phyloP scores from a whole-genome alignment of 2,329 filamentous ascomycete genomes.

The Rutstroemia sp. region DNA sequence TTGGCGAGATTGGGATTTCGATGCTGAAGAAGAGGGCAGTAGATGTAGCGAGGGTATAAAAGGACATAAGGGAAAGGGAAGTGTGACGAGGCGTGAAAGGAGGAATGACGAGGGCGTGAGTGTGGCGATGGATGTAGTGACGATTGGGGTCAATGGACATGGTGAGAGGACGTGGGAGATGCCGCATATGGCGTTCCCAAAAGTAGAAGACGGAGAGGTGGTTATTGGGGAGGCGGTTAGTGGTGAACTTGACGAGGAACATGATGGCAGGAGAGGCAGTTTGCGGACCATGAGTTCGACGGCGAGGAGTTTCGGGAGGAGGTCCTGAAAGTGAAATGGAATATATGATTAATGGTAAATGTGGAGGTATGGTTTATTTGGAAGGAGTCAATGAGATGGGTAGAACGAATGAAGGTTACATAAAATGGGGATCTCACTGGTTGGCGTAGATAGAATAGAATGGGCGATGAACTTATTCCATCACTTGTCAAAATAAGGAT shows the following conservation, averaged over 20 bases:
- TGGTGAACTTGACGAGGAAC: background rate
- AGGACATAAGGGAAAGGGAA: constrained; percentile 11
- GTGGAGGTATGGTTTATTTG: too few species aligned
- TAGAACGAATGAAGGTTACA: too few species aligned
- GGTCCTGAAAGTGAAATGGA: background rate
- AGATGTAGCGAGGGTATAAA: background rate
- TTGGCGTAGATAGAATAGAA: too few species aligned
- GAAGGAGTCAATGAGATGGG: too few species aligned
- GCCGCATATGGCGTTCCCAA: constrained; percentile 10
- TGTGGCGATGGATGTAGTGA: background rate
- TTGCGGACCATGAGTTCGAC: constrained; percentile 2
- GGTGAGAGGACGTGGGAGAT: constrained; percentile 17
- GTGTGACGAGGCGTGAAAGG: constrained; percentile 9
- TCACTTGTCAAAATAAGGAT: too few species aligned
- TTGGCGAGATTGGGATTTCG: constrained; percentile 22
- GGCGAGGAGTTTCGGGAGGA: constrained; percentile 2
- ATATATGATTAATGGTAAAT: background rate
- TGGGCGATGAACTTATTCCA: too few species aligned
- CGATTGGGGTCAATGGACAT: background rate
- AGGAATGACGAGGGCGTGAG: background rate
- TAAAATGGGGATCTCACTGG: too few species aligned
- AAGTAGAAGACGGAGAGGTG: background rate
- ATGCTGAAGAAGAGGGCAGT: constrained; percentile 14
- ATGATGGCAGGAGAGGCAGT: background rate
- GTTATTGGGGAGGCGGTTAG: constrained; percentile 1